Evolutionary conservation across 768 basidiomycete species (phyloP), one percentile per base, ranked within the genome.

Genomic region (Lactarius sp.): DNA sequence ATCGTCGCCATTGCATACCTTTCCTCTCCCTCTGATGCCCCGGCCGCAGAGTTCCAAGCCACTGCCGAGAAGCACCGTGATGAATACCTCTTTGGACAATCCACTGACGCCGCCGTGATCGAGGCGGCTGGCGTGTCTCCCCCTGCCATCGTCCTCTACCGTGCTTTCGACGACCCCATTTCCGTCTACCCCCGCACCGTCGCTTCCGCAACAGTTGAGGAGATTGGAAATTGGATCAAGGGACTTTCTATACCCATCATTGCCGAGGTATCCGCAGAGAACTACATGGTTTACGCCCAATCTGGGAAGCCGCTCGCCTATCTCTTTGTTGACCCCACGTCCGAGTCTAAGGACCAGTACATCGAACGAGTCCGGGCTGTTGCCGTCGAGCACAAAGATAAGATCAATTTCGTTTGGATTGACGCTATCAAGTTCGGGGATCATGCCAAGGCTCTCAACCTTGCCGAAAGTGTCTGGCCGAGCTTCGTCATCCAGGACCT

Each of bases 361-460:
- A 82, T 96, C 66, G 85, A 85, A 31, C 75, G 80, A 46, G 73
- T 98, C 69, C 85, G 80, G 69, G 86, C 92, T 9, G 74, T 96
- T 57, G 97, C 97, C 7, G 78, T 85, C 57, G 84, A 86, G 72
- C 85, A 84, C 80, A 93, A 91, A 77, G 82, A 85, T 70, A 87
- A 92, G 77, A 71, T 98, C 73, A 97, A 97, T 86, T 97, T 98
- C 74, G 96, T 98, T 65, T 96, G 88, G 87, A 98, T 99, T 70
- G 97, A 99, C 74, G 94, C 93, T 27, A 77, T 88, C 77, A 94
- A 94, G 75, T 99, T 94, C 70, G 85, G 84, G 70, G 96, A 98
- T 71, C 97, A 99, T 78, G 97, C 88, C 69, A 94, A 93, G 76
- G 90, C 92, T 1, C 83, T 99, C 62, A 96, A 95, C 81, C 82